A percentile compares a stretch with the other conserved stretches of the same genome.
phyloP scores from a whole-genome alignment of 257 asterid species.

The Solanum medicagineum region DNA sequence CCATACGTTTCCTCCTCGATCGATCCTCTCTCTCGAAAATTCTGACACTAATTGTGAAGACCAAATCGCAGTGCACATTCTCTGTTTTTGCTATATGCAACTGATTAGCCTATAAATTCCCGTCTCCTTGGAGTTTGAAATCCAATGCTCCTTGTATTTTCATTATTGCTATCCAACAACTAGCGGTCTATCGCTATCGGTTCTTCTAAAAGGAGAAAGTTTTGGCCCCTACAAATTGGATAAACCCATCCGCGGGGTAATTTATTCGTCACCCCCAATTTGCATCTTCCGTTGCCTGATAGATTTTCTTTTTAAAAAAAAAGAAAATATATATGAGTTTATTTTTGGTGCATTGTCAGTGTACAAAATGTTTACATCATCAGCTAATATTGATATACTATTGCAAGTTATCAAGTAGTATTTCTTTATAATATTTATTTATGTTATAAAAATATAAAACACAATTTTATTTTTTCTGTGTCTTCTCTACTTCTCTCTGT shows the following conservation, averaged over 20 bases:
- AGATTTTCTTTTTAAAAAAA: no score
- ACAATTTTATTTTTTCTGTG: no score
- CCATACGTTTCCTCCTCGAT: background rate
- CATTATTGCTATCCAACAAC: background rate
- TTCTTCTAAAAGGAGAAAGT: background rate
- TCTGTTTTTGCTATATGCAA: background rate
- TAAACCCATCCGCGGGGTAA: background rate
- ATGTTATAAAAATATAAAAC: no score
- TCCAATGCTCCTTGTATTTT: background rate
- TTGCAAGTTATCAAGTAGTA: no score
- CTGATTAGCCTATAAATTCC: background rate
- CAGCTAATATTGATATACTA: no score
- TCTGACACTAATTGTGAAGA: background rate
- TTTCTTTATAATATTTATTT: no score
- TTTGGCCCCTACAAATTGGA: background rate
- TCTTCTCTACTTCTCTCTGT: no score
- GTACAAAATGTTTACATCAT: no score
- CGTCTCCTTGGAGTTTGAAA: background rate
- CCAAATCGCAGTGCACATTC: background rate
- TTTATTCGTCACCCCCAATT: background rate
- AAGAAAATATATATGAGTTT: no score
- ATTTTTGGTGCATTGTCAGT: no score
- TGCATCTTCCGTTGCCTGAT: background rate
- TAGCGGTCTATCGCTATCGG: background rate
- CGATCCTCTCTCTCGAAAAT: conserved; percentile 1